Evolutionary conservation across 148 eudicot genomes (phyloP), one percentile per base, ranked within the genome.

Genomic region (Persicaria tinctoria): DNA sequence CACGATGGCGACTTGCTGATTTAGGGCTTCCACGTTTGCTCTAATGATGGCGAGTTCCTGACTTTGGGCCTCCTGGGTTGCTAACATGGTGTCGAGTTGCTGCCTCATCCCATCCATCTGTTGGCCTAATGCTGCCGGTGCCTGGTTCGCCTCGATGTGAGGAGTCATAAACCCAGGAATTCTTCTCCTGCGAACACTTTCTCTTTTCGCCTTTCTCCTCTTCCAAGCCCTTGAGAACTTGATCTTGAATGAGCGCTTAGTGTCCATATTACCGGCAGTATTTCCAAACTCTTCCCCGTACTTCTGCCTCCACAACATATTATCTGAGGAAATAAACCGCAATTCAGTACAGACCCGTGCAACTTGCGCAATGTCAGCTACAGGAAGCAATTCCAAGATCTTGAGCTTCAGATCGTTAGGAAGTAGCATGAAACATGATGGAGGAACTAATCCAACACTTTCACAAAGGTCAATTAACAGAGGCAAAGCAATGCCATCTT

Each of bases 401-500:
- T 82, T 84, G 47, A 92, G 86, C 80, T 92, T 95, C 57, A 95
- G 87, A 17, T 92, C 98, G 1, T 87, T 89, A 8, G 96, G 97
- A 2, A 95, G 91, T 51, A 79, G 80, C 86, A 82, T 87, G 68
- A 95, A 87, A 79, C 92, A 89, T 8, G 96, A 82, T 5, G 94
- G 99, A 74, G 91, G 87, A 47, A 72, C 77, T 66, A 95, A 72
- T 59, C 87, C 92, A 74, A 81, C 76, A 68, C 83, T 81, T 47
- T 92, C 99, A 72, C 97, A 90, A 20, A 90, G 81, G 73, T 92
- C 97, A 12, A 90, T 90, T 41, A 92, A 73, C 20, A 95, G 85
- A 5, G 99, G 99, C 68, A 92, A 80, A 2, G 94, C 84, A 53
- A 95, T 85, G 32, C 84, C 87, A 71, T 92, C 99, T 77, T 95